Base-by-base conservation (phyloP, 768 basidiomycete genomes). In the Russula sp. region DNA sequence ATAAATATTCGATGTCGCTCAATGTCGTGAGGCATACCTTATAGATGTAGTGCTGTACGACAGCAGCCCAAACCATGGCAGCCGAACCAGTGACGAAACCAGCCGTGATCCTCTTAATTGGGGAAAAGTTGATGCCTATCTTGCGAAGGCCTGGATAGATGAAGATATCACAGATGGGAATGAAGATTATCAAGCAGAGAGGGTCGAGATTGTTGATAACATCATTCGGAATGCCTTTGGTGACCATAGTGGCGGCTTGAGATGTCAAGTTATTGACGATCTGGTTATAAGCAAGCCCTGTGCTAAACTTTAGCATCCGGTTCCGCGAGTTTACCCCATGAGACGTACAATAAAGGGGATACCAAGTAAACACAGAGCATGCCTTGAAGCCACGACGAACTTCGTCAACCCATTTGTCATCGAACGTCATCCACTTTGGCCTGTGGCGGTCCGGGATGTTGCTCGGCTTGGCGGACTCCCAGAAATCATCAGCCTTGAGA, bases 381-480 rank as follows among this genome's bases (percentile, higher is more conserved):
- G 89, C 89, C 68, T 86, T 87, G 70, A 90, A 69, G 2, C 87
- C 88, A 56, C 88, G 80, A 56, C 76, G 75, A 46, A 90, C 81
- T 67, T 91, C 88, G 53, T 89, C 87, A 13, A 91, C 87, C 86
- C 87, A 90, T 55, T 77, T 69, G 67, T 91, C 89, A 66, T 90
- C 87, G 61, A 83, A 90, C 7, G 73, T 83, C 86, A 90, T 89
- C 88, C 85, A 86, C 74, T 32, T 61, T 64, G 77, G 88, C 75
- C 71, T 69, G 41, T 72, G 72, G 35, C 73, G 72, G 1, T 70
- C 78, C 2, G 68, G 67, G 39, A 77, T 72, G 38, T 75, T 76
- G 66, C 85, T 87, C 0, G 89, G 89, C 70, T 87, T 88, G 3
- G 77, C 86, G 47, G 66, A 74, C 49, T 90, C 87, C 88, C 87